phyloP scores from a whole-genome alignment of 139 green algal species.

The Chlamydomonas incerta region DNA sequence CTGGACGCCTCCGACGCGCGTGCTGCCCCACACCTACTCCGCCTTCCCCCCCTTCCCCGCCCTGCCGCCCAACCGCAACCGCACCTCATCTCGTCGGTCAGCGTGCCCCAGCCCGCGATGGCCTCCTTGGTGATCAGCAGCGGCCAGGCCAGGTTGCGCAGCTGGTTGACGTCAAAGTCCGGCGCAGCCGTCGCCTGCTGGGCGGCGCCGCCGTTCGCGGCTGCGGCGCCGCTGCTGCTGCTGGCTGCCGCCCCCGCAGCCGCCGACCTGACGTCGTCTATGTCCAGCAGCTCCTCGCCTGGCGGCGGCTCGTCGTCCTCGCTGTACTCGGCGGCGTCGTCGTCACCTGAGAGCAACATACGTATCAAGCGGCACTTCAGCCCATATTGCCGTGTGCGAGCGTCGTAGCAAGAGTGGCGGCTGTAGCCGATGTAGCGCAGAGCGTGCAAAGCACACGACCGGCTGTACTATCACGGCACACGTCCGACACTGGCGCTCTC shows the following conservation, averaged over 20 bases:
- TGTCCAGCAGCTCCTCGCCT: not conserved
- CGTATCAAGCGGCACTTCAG: too few relatives aligned
- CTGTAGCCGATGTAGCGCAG: not conserved
- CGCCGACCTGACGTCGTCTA: not conserved
- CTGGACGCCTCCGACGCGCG: too few relatives aligned
- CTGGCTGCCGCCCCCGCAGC: not conserved
- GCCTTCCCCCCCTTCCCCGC: not conserved
- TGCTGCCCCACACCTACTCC: not conserved
- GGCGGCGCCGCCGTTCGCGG: not conserved
- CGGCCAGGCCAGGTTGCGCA: conserved; percentile 22
- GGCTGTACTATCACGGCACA: not conserved
- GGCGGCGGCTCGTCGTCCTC: conserved; percentile 28
- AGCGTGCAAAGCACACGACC: not conserved
- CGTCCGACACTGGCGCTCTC: not conserved
- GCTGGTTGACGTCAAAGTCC: not conserved
- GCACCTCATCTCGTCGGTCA: conserved; percentile 22
- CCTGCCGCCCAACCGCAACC: too few relatives aligned
- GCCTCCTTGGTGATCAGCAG: conserved; percentile 23
- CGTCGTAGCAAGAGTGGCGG: too few relatives aligned
- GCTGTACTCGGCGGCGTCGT: conserved; percentile 11
- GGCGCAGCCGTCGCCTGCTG: not conserved
- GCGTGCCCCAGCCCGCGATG: conserved; percentile 17
- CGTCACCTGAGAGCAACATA: not conserved
- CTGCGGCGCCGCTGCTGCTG: not conserved
- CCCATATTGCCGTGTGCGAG: too few relatives aligned